A percentile compares a stretch with the other conserved stretches of the same genome.
phyloP scores from a whole-genome alignment of 441 rosid species.

The Adansonia grandidieri region DNA sequence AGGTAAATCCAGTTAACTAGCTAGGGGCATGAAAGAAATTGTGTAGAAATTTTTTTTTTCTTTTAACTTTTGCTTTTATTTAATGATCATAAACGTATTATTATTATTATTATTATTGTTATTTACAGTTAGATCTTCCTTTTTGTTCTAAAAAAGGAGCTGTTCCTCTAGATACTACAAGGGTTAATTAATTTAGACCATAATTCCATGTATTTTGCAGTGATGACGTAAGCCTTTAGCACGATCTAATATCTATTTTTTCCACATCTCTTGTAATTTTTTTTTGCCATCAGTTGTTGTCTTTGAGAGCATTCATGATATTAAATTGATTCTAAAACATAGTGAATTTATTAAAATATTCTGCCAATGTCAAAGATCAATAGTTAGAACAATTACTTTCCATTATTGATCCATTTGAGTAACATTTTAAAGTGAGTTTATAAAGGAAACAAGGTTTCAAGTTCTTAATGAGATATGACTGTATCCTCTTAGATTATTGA shows the following conservation, averaged over 20 bases:
- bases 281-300: no score
- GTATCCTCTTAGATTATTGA: slow-evolving; percentile 32
- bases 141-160: neutral
- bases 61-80: slow-evolving; percentile 13
- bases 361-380: neutral
- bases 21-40: slow-evolving; percentile 21
- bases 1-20: slow-evolving; percentile 42
- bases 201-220: neutral
- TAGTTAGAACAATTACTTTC: neutral
- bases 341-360: neutral
- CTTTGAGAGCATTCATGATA: neutral
- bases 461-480: slow-evolving; percentile 9
- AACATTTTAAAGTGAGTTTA: neutral
- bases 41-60: slow-evolving; percentile 33
- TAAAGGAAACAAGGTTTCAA: neutral
- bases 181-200: neutral
- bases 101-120: slow-evolving; percentile 42
- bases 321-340: neutral
- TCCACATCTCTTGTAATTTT: no score
- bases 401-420: neutral
- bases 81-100: neutral
- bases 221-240: no score
- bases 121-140: neutral
- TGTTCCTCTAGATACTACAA: slow-evolving; percentile 1
- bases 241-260: no score